Evolutionary conservation across 2,329 filamentous ascomycete species (phyloP).

Genomic region (Teratosphaeriaceae sp.): DNA sequence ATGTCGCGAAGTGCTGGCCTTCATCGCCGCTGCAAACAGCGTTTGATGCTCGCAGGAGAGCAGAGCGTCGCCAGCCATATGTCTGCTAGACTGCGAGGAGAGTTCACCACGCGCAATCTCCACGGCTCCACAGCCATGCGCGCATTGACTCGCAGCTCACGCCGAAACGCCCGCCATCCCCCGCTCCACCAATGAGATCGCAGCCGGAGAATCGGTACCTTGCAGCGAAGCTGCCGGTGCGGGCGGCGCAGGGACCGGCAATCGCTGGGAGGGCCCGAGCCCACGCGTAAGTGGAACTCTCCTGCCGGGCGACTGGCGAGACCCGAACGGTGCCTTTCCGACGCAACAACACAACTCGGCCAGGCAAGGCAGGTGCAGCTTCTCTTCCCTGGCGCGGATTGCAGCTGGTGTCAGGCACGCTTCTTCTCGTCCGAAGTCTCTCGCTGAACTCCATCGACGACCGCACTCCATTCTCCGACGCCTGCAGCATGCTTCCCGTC

Average conservation of each 20-base stretch:
- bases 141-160: conserved; percentile 1
- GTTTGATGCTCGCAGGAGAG: background rate
- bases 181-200: conserved; percentile 1
- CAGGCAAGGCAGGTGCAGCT: background rate
- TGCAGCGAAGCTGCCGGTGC: background rate
- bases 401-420: background rate
- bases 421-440: background rate
- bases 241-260: too few species aligned
- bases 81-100: background rate
- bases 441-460: background rate
- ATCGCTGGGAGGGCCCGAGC: background rate
- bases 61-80: background rate
- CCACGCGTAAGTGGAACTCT: background rate
- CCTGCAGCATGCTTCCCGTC: conserved; percentile 5
- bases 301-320: background rate
- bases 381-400: background rate
- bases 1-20: too few species aligned
- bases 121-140: background rate
- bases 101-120: background rate
- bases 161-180: conserved; percentile 1
- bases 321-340: background rate
- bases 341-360: background rate
- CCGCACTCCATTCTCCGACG: background rate
- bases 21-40: background rate
- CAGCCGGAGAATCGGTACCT: conserved; percentile 2